Percentiles rank a stretch among this genome's conserved stretches.
Conservation (phyloP, 2,329 filamentous ascomycete species). For the Epichloe sibirici region DNA sequence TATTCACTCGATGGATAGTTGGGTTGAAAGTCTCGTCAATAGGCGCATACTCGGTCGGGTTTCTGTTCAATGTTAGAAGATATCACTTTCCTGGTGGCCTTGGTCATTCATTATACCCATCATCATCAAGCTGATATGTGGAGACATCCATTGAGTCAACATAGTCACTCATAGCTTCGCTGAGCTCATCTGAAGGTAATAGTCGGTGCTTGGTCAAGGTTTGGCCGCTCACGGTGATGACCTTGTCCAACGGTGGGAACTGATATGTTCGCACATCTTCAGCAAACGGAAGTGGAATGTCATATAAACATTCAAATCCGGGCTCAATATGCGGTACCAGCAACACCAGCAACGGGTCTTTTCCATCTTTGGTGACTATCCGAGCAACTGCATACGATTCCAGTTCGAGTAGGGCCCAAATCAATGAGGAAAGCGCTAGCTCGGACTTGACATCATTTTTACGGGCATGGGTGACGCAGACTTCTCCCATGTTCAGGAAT, state of each 20-base stretch:
- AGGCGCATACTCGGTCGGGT: slow-evolving; percentile 53
- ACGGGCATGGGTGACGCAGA: slow-evolving; percentile 64
- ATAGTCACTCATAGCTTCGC: slow-evolving; percentile 76
- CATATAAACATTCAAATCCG: slow-evolving; percentile 75
- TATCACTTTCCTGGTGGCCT: too few relatives aligned
- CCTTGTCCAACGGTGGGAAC: slow-evolving; percentile 79
- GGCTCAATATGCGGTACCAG: slow-evolving; percentile 69
- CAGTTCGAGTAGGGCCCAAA: slow-evolving; percentile 75
- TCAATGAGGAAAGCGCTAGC: slow-evolving; percentile 76
- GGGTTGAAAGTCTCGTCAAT: slow-evolving; percentile 79
- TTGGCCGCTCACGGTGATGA: slow-evolving; percentile 78
- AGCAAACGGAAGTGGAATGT: slow-evolving; percentile 81
- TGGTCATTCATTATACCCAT: slow-evolving; percentile 41
- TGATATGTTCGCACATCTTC: slow-evolving; percentile 86
- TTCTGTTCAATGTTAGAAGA: slow-evolving; percentile 15
- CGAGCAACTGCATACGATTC: slow-evolving; percentile 79
- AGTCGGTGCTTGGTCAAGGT: slow-evolving; percentile 71
- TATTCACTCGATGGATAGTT: slow-evolving; percentile 75
- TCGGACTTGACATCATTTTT: slow-evolving; percentile 70
- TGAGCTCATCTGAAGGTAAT: slow-evolving; percentile 62
- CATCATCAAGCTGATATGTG: slow-evolving; percentile 56
- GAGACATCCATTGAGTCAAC: slow-evolving; percentile 89
- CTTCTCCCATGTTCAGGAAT: slow-evolving; percentile 74
- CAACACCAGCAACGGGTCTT: slow-evolving; percentile 63
- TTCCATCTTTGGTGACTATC: slow-evolving; percentile 72